A percentile compares a stretch with the other conserved stretches of the same genome.
Evolutionary conservation across 768 basidiomycete species (phyloP).

Genomic region (Tricholoma matsutake): DNA sequence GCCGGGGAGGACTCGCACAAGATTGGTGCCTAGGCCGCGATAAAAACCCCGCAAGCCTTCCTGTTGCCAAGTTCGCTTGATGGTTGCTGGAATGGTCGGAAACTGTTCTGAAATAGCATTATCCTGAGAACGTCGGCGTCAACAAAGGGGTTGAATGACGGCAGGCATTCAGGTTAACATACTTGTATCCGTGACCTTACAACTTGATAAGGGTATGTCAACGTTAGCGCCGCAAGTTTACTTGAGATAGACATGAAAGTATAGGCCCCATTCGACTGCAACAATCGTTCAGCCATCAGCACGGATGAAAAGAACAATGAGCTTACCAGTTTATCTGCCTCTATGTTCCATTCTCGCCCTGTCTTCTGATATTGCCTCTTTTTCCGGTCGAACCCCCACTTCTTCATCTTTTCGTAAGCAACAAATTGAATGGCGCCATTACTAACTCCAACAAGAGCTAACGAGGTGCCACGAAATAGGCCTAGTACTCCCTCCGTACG

Average conservation of each 20-base stretch:
- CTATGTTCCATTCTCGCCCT: constrained; percentile 63
- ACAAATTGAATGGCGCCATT: constrained; percentile 97
- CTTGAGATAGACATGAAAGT: constrained; percentile 89
- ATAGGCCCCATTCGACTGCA: constrained; percentile 86
- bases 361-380: constrained; percentile 54
- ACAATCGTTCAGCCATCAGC: neutral
- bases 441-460: constrained; percentile 89
- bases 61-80: constrained; percentile 73
- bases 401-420: constrained; percentile 94
- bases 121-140: constrained; percentile 41
- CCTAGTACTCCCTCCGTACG: constrained; percentile 74
- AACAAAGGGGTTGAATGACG: neutral
- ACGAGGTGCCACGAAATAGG: constrained; percentile 80
- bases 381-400: constrained; percentile 82
- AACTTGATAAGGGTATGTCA: constrained; percentile 98
- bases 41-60: constrained; percentile 90
- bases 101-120: constrained; percentile 65
- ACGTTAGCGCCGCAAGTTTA: constrained; percentile 76
- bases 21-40: constrained; percentile 90
- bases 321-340: constrained; percentile 85
- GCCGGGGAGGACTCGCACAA: constrained; percentile 92
- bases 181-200: constrained; percentile 93
- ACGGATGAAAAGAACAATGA: neutral
- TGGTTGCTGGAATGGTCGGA: constrained; percentile 79
- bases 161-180: constrained; percentile 14